Evolutionary conservation across 805 yeast genomes (phyloP).

Genomic region (Sugiyamaella marilandica): DNA sequence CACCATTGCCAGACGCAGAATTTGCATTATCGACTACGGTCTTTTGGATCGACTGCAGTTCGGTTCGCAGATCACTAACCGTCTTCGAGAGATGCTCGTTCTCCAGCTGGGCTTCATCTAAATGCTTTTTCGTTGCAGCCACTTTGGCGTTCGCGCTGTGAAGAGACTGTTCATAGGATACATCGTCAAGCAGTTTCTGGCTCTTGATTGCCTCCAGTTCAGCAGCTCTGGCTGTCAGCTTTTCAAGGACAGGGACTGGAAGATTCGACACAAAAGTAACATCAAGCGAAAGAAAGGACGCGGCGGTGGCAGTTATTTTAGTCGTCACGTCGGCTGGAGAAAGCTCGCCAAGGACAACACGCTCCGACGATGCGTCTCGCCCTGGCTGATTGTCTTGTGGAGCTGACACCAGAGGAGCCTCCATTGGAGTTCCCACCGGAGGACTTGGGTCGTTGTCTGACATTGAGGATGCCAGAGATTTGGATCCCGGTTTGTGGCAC

Average conservation of each 20-base stretch:
- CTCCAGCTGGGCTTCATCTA: background rate
- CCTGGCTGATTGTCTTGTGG: conserved; percentile 4
- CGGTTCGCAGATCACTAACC: conserved; percentile 35
- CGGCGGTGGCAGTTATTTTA: conserved; percentile 6
- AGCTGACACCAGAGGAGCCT: background rate
- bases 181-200: conserved; percentile 24
- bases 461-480: too few species aligned
- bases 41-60: conserved; percentile 37
- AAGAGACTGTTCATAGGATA: conserved; percentile 17
- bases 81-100: conserved; percentile 35
- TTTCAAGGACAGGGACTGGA: conserved; percentile 17
- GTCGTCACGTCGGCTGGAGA: background rate
- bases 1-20: conserved; percentile 7
- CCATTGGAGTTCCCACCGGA: background rate
- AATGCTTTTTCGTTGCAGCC: conserved; percentile 2
- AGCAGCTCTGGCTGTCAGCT: conserved; percentile 19
- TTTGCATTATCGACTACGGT: conserved; percentile 28
- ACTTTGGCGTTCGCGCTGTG: conserved; percentile 12
- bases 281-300: conserved; percentile 19
- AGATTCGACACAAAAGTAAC: conserved; percentile 13
- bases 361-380: conserved; percentile 1
- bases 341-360: background rate
- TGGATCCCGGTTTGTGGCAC: too few species aligned
- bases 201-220: conserved; percentile 25
- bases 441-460: background rate